A percentile compares a stretch with the other conserved stretches of the same genome.
Evolutionary conservation across 176 grass and related monocot genomes (phyloP).

Genomic region (Oryza nivara): DNA sequence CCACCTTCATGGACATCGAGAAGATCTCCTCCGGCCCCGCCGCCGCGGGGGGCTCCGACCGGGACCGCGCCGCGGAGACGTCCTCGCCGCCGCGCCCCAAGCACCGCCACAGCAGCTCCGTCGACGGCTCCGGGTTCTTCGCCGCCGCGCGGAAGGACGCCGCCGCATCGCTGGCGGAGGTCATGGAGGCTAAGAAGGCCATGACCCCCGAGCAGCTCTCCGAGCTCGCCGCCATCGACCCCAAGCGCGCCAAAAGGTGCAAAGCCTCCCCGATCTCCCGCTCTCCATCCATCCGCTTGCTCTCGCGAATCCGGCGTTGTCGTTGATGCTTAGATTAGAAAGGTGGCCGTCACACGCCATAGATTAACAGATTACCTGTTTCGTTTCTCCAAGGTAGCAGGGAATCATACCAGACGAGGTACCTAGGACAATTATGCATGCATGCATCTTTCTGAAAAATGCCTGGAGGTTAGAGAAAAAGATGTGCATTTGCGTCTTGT

Average conservation of each 20-base stretch:
- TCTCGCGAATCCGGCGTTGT: not conserved
- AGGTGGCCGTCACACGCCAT: not conserved
- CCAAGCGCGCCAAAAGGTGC: conserved; percentile 95
- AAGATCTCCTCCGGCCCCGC: conserved; percentile 73
- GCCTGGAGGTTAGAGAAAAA: conserved; percentile 16
- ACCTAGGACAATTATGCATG: conserved; percentile 22
- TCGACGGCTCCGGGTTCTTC: conserved; percentile 83
- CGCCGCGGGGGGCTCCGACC: conserved; percentile 41
- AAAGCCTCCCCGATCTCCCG: not conserved
- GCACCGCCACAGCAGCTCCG: conserved; percentile 92
- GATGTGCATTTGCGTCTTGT: conserved; percentile 16
- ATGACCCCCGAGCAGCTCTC: conserved; percentile 87
- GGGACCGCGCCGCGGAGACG: conserved; percentile 68
- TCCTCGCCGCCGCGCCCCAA: conserved; percentile 61
- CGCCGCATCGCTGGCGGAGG: conserved; percentile 61
- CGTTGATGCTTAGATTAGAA: not conserved
- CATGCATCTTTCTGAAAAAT: conserved; percentile 34
- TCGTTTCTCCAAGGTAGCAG: conserved; percentile 19
- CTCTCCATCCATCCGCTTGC: not conserved
- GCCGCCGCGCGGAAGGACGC: conserved; percentile 48
- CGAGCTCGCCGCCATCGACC: conserved; percentile 85
- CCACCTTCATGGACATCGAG: conserved; percentile 98
- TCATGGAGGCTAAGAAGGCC: conserved; percentile 96
- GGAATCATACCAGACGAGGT: conserved; percentile 1
- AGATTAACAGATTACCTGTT: conserved; percentile 18